Percentiles rank a stretch among this genome's conserved stretches.
Conservation (phyloP, 108 stramenopile species). For the Epithemia pelagica region DNA sequence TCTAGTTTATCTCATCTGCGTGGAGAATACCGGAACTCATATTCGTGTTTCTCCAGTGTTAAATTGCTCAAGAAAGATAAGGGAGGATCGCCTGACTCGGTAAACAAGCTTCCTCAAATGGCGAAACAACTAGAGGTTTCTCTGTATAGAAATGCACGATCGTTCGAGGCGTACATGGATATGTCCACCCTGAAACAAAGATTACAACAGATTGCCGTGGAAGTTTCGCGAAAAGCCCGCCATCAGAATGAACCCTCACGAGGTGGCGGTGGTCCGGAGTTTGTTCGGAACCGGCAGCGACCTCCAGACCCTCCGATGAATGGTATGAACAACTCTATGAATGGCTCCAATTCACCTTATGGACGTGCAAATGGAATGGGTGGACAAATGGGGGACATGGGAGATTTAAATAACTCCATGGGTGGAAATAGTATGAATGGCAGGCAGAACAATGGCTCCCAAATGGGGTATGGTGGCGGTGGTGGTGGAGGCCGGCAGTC, state of each 20-base stretch:
- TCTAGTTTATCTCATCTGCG: neutral
- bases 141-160: constrained; percentile 83
- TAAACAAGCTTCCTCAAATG: constrained; percentile 91
- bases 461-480: constrained; percentile 1
- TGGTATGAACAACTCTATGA: neutral
- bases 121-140: constrained; percentile 92
- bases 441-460: neutral
- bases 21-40: neutral
- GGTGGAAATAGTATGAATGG: neutral
- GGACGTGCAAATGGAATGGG: constrained; percentile 15
- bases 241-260: constrained; percentile 11
- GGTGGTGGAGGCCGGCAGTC: neutral
- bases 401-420: neutral
- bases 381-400: constrained; percentile 1
- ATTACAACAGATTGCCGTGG: constrained; percentile 82
- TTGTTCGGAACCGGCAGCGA: constrained; percentile 10
- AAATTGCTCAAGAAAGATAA: constrained; percentile 87
- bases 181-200: constrained; percentile 79
- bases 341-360: constrained; percentile 7
- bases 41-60: constrained; percentile 70
- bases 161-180: constrained; percentile 86
- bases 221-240: constrained; percentile 70
- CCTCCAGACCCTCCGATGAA: neutral
- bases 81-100: constrained; percentile 85
- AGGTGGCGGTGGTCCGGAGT: constrained; percentile 4